Conservation (phyloP, 2,329 filamentous ascomycete species). For the Pseudogymnoascus sp. region DNA sequence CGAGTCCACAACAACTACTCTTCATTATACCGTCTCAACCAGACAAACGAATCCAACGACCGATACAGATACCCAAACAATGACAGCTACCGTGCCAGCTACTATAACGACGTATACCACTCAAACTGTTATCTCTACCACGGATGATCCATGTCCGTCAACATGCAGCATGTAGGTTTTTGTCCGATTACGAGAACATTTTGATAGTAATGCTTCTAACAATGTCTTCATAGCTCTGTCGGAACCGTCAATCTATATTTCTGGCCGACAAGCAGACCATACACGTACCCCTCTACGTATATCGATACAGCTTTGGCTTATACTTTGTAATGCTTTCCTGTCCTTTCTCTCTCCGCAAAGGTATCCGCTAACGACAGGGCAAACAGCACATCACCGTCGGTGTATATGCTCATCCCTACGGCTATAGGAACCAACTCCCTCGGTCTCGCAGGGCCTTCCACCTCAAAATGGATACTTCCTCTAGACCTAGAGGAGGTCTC, state of each 20-base stretch:
- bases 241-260: conserved; percentile 30
- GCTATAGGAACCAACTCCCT: conserved; percentile 29
- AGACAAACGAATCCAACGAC: no score
- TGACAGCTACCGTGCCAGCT: no score
- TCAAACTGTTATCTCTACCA: no score
- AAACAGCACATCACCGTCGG: conserved; percentile 32
- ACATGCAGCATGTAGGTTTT: background rate
- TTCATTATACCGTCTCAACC: no score
- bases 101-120: no score
- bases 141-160: background rate
- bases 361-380: background rate
- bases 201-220: no score
- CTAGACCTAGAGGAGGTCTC: conserved; percentile 31
- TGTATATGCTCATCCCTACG: conserved; percentile 33
- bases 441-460: conserved; percentile 27
- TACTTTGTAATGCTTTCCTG: conserved; percentile 27
- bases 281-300: conserved; percentile 29
- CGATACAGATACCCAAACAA: no score
- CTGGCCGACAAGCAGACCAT: conserved; percentile 30
- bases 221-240: conserved; percentile 17
- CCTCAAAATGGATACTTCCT: conserved; percentile 26
- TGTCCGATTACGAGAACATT: no score
- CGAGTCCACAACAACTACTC: no score
- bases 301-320: conserved; percentile 26
- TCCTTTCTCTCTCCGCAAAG: no score